Conservation (phyloP, 148 eudicot genomes). For the Talinum fruticosum region DNA sequence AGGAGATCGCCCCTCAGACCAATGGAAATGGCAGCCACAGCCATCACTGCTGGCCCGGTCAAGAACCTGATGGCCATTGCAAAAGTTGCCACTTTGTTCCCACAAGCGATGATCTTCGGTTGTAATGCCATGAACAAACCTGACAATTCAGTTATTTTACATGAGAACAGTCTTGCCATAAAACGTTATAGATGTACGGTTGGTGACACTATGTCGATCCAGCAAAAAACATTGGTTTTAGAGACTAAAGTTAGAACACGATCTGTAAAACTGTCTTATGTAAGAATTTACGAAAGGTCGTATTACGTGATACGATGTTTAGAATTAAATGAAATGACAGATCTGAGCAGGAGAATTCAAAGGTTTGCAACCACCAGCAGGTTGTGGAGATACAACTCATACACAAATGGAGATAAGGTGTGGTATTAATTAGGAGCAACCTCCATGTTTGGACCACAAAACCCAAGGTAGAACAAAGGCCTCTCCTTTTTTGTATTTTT, state of each 20-base stretch:
- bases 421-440: slow-evolving; percentile 11
- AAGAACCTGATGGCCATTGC: slow-evolving; percentile 83
- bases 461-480: slow-evolving; percentile 16
- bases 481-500: background rate
- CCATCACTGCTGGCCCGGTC: slow-evolving; percentile 86
- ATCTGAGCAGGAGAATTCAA: background rate
- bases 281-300: no score
- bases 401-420: slow-evolving; percentile 18
- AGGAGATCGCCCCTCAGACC: slow-evolving; percentile 84
- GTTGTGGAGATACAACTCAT: background rate
- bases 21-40: slow-evolving; percentile 65
- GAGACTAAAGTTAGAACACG: no score
- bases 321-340: background rate
- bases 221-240: no score
- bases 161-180: no score
- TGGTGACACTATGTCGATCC: no score
- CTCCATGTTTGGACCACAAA: slow-evolving; percentile 34
- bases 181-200: no score
- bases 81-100: slow-evolving; percentile 67
- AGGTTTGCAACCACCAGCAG: slow-evolving; percentile 1
- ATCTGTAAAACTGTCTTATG: no score
- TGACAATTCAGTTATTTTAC: background rate
- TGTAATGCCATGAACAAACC: slow-evolving; percentile 95
- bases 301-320: no score
- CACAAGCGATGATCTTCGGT: slow-evolving; percentile 90